phyloP scores from a whole-genome alignment of 306 rosid genomes.

The Acacia crassicarpa region DNA sequence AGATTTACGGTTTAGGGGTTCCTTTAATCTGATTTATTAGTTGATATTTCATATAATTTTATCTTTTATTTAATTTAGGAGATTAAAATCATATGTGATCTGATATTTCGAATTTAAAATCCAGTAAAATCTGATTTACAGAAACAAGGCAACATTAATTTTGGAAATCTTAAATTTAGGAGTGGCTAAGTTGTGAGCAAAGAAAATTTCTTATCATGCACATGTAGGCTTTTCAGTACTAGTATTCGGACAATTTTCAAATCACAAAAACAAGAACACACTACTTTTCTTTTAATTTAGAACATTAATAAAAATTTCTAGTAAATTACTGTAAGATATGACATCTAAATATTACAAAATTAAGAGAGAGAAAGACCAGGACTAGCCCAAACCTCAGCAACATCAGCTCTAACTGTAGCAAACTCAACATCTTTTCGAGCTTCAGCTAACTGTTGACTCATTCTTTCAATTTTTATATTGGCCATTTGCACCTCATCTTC shows the following conservation, averaged over 20 bases:
- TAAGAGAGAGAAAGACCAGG: background rate
- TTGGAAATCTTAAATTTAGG: background rate
- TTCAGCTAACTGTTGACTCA: background rate
- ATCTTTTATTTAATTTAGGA: too few relatives aligned
- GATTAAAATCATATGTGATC: too few relatives aligned
- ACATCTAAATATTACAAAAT: background rate
- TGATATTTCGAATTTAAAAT: too few relatives aligned
- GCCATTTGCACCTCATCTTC: background rate
- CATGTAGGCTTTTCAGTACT: background rate
- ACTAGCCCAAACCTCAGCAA: background rate
- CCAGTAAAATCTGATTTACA: background rate
- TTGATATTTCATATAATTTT: background rate
- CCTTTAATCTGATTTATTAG: too few relatives aligned
- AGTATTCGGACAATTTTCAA: too few relatives aligned
- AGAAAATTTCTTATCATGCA: background rate
- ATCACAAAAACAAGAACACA: background rate
- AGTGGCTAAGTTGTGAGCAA: background rate
- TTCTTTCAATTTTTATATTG: background rate
- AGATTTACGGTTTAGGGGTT: background rate
- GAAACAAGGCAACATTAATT: background rate
- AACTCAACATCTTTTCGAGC: background rate
- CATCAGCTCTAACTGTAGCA: background rate
- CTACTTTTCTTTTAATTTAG: too few relatives aligned
- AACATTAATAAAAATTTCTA: background rate
- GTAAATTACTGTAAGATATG: background rate